A percentile compares a stretch with the other conserved stretches of the same genome.
Evolutionary conservation across 768 basidiomycete genomes (phyloP).

Genomic region (Lactarius quietus): DNA sequence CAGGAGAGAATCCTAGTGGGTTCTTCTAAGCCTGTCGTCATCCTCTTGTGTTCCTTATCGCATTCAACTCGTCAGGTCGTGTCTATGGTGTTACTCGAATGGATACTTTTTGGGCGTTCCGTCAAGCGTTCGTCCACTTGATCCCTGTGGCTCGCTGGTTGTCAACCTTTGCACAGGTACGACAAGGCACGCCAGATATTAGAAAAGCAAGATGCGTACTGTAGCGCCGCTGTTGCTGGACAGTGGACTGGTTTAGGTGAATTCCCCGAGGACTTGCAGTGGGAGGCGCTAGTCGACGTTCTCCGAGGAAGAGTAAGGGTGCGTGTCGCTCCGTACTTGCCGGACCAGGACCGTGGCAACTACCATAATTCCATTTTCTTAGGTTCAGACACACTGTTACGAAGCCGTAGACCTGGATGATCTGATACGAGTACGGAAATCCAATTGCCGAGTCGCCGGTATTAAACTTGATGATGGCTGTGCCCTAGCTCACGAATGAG

Average conservation of each 20-base stretch:
- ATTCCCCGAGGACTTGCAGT: slow-evolving; percentile 69
- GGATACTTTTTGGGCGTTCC: slow-evolving; percentile 69
- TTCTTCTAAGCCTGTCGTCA: neutral
- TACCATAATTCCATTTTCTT: neutral
- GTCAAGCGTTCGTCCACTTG: slow-evolving; percentile 42
- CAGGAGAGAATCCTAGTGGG: slow-evolving; percentile 57
- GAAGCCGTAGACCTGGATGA: slow-evolving; percentile 40
- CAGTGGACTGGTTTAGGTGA: slow-evolving; percentile 50
- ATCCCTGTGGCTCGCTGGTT: slow-evolving; percentile 52
- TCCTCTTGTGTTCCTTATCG: slow-evolving; percentile 3
- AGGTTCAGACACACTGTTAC: slow-evolving; percentile 48
- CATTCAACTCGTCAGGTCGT: slow-evolving; percentile 19
- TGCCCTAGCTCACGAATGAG: slow-evolving; percentile 73
- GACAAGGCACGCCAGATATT: slow-evolving; percentile 64
- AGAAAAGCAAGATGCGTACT: slow-evolving; percentile 65
- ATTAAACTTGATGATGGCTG: slow-evolving; percentile 2
- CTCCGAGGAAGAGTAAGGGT: slow-evolving; percentile 76
- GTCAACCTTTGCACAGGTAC: slow-evolving; percentile 43
- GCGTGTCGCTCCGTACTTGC: slow-evolving; percentile 8
- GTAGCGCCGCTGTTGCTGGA: slow-evolving; percentile 44
- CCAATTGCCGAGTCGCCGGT: slow-evolving; percentile 4
- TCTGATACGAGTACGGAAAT: slow-evolving; percentile 9
- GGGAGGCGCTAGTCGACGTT: slow-evolving; percentile 78
- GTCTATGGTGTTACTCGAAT: slow-evolving; percentile 46
- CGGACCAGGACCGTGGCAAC: neutral